A percentile compares a stretch with the other conserved stretches of the same genome.
Evolutionary conservation across 75 land plant species (phyloP).

Genomic region (Cunninghamia lanceolata): DNA sequence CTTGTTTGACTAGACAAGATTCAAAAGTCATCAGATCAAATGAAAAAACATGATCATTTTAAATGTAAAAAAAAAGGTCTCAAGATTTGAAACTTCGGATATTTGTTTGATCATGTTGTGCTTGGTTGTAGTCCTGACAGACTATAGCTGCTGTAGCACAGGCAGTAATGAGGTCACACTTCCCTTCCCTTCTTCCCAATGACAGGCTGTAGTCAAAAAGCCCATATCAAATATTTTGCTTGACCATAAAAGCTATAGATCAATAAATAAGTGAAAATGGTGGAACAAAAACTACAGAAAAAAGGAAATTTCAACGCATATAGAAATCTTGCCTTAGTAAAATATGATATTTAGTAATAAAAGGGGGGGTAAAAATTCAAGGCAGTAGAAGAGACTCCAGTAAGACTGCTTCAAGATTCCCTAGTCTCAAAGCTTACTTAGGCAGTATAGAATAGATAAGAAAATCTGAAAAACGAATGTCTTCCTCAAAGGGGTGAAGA

Average conservation of each 20-base stretch:
- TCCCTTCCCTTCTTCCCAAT: not conserved
- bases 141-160: not conserved
- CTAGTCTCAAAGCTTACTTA: no score
- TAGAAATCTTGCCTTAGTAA: not conserved
- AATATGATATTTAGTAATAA: no score
- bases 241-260: not conserved
- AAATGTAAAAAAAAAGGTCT: not conserved
- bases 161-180: not conserved
- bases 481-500: not conserved
- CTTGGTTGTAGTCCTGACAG: not conserved
- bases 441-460: not conserved
- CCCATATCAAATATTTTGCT: not conserved
- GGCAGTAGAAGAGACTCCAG: not conserved
- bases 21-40: not conserved
- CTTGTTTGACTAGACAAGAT: not conserved
- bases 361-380: not conserved
- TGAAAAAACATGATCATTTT: not conserved
- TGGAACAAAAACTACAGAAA: not conserved
- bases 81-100: not conserved
- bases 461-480: not conserved
- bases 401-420: not conserved
- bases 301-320: not conserved
- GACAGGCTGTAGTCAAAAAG: not conserved
- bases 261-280: not conserved
- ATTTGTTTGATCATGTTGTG: not conserved